A percentile compares a stretch with the other conserved stretches of the same genome.
Conservation (phyloP, 2,329 filamentous ascomycete species). For the Colletotrichum liriopes region DNA sequence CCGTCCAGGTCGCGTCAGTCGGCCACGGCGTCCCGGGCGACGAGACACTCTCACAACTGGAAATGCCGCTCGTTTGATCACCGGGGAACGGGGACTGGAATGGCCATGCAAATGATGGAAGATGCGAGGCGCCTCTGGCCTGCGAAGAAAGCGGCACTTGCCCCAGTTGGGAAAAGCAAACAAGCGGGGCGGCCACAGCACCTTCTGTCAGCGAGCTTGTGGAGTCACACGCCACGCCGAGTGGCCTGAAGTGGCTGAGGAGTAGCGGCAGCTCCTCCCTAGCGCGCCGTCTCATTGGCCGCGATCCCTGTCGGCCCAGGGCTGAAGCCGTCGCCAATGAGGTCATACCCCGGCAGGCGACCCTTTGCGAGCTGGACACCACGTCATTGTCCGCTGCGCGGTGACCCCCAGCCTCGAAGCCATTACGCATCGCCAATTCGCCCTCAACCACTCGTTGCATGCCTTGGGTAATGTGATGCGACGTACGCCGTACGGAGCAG, state of each 20-base stretch:
- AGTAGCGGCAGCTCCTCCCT: not conserved
- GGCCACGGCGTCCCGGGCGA: constrained; percentile 4
- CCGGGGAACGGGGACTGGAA: not conserved
- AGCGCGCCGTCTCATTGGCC: constrained; percentile 22
- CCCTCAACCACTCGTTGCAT: not conserved
- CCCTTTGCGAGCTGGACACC: constrained; percentile 26
- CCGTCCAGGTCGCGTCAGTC: not conserved
- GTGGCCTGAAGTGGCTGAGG: constrained; percentile 33
- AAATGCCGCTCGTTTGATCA: not conserved
- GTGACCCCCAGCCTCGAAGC: constrained; percentile 16
- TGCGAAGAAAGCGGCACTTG: constrained; percentile 7
- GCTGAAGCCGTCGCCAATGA: constrained; percentile 4
- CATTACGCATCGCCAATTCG: constrained; percentile 39
- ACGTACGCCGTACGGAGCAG: not conserved
- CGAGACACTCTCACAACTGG: not conserved
- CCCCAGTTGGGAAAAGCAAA: not conserved
- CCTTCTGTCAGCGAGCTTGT: not conserved
- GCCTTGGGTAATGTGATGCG: not conserved
- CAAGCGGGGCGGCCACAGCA: not conserved
- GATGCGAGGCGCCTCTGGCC: constrained; percentile 1
- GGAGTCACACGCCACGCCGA: constrained; percentile 34
- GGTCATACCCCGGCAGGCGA: constrained; percentile 25
- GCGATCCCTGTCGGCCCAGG: not conserved
- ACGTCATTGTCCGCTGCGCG: constrained; percentile 35
- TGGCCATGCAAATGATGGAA: constrained; percentile 23